Percentiles rank a stretch among this genome's conserved stretches.
Conservation (phyloP, 169 alveolate species). For the Plasmodium malariae region DNA sequence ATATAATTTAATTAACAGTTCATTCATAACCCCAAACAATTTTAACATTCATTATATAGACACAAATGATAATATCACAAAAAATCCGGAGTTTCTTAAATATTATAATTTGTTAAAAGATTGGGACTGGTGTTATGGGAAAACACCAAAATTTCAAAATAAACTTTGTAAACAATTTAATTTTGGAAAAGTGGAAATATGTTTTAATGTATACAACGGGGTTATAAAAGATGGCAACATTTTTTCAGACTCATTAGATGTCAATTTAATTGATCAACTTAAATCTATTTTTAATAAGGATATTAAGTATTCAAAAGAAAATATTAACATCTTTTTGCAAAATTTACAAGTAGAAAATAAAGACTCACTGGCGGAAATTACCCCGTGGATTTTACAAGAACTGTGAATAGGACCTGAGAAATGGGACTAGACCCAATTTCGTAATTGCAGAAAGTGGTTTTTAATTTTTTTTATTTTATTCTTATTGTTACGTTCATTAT, state of each 20-base stretch:
- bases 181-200: constrained; percentile 58
- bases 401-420: too few relatives aligned
- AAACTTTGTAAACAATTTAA: constrained; percentile 35
- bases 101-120: constrained; percentile 58
- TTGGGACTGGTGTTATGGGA: constrained; percentile 92
- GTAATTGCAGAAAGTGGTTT: too few relatives aligned
- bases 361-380: constrained; percentile 20
- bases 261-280: constrained; percentile 81
- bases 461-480: too few relatives aligned
- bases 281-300: constrained; percentile 68
- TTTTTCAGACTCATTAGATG: constrained; percentile 82
- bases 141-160: constrained; percentile 83
- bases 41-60: constrained; percentile 60
- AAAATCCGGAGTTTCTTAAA: constrained; percentile 72
- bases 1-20: constrained; percentile 14
- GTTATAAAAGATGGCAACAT: constrained; percentile 74
- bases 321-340: constrained; percentile 13
- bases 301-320: constrained; percentile 53
- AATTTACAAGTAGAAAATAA: constrained; percentile 58
- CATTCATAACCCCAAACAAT: not conserved
- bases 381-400: constrained; percentile 55
- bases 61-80: constrained; percentile 51
- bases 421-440: too few relatives aligned
- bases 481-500: too few relatives aligned
- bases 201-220: constrained; percentile 45